phyloP scores from a whole-genome alignment of 176 grass and related monocot species.

The Hordeum marinum region DNA sequence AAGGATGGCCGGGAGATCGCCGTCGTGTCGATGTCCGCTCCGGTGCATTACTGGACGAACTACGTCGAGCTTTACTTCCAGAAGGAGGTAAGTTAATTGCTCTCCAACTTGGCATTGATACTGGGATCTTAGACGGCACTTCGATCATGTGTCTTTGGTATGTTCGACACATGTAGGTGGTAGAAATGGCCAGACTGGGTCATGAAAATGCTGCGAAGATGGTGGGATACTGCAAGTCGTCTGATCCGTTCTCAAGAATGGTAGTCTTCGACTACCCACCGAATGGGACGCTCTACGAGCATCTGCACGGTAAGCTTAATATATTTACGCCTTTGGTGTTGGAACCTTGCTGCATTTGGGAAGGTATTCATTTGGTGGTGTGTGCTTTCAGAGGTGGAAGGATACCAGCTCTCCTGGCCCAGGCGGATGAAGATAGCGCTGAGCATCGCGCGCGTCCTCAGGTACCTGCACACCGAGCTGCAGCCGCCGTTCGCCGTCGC shows the following conservation, averaged over 20 bases:
- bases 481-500: slow-evolving; percentile 72
- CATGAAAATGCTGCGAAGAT: slow-evolving; percentile 74
- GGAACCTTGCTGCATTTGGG: neutral
- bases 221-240: slow-evolving; percentile 82
- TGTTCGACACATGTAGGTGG: slow-evolving; percentile 49
- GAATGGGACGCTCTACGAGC: slow-evolving; percentile 87
- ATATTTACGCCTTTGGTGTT: neutral
- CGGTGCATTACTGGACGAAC: slow-evolving; percentile 67
- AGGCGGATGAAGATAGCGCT: slow-evolving; percentile 79
- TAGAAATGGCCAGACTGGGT: slow-evolving; percentile 52
- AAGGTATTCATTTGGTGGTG: neutral
- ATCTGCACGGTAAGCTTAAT: slow-evolving; percentile 56
- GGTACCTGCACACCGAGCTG: slow-evolving; percentile 83
- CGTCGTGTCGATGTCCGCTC: slow-evolving; percentile 63
- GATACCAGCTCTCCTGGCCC: slow-evolving; percentile 72
- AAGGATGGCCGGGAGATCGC: slow-evolving; percentile 82
- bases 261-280: slow-evolving; percentile 82
- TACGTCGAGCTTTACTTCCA: slow-evolving; percentile 82
- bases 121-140: neutral
- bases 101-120: neutral
- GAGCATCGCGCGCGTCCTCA: slow-evolving; percentile 56
- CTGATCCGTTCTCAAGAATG: slow-evolving; percentile 80
- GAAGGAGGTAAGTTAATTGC: slow-evolving; percentile 47
- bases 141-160: neutral
- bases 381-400: slow-evolving; percentile 67